Percentiles rank a stretch among this genome's conserved stretches.
Evolutionary conservation across 257 asterid genomes (phyloP).

Genomic region (Verbascum thapsus): DNA sequence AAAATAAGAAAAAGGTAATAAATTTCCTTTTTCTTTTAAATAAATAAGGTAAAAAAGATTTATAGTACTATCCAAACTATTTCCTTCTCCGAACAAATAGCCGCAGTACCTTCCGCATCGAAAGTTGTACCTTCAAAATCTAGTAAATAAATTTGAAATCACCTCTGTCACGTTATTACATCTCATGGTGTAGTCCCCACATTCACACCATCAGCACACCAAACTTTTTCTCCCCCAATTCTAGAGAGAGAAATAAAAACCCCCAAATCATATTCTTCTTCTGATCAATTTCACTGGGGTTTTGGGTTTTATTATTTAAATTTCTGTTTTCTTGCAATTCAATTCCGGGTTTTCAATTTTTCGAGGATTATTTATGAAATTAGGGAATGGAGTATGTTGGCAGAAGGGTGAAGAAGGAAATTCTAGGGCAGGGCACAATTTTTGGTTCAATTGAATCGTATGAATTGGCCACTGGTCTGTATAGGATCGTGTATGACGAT

Average conservation of each 20-base stretch:
- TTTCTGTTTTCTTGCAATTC: slow-evolving; percentile 18
- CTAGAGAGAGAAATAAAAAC: slow-evolving; percentile 51
- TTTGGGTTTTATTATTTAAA: slow-evolving; percentile 5
- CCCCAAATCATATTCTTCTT: slow-evolving; percentile 25
- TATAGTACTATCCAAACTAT: too few species aligned
- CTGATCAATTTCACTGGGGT: slow-evolving; percentile 32
- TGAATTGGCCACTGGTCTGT: slow-evolving; percentile 50
- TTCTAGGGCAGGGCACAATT: slow-evolving; percentile 46
- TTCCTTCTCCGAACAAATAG: not conserved
- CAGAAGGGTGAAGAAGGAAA: slow-evolving; percentile 64
- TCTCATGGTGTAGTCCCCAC: slow-evolving; percentile 42
- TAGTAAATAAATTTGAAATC: slow-evolving; percentile 28
- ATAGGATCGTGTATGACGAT: slow-evolving; percentile 65
- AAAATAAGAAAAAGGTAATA: too few species aligned
- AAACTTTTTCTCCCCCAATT: slow-evolving; percentile 29
- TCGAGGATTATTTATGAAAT: slow-evolving; percentile 34
- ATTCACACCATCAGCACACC: slow-evolving; percentile 41
- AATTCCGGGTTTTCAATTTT: slow-evolving; percentile 15
- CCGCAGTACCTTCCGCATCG: slow-evolving; percentile 34
- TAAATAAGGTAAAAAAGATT: not conserved
- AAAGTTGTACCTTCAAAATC: slow-evolving; percentile 25
- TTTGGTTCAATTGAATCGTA: slow-evolving; percentile 57
- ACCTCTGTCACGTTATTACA: slow-evolving; percentile 32
- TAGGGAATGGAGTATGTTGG: slow-evolving; percentile 73
- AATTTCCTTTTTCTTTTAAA: too few species aligned